phyloP scores from a whole-genome alignment of 176 grass and related monocot genomes.

The Microstegium vimineum region DNA sequence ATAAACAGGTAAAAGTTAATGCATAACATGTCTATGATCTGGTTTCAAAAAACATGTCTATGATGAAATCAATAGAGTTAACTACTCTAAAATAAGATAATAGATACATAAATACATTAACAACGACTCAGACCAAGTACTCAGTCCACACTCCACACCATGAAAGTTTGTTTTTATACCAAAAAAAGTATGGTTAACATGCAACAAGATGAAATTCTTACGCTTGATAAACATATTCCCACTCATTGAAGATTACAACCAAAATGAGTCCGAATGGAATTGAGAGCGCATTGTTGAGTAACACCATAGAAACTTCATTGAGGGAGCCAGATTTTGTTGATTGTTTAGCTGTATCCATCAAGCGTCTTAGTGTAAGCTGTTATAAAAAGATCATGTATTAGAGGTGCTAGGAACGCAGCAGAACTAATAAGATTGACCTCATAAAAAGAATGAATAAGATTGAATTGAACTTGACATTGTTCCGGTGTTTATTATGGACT shows the following conservation, averaged over 20 bases:
- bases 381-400: conserved; percentile 5
- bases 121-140: not conserved
- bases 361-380: conserved; percentile 57
- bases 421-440: not conserved
- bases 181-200: not conserved
- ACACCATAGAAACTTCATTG: conserved; percentile 90
- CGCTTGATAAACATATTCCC: conserved; percentile 75
- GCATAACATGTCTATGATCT: not conserved
- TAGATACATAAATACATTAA: not conserved
- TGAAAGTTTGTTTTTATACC: not conserved
- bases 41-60: not conserved
- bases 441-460: not conserved
- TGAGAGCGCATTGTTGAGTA: conserved; percentile 82
- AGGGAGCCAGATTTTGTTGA: conserved; percentile 77
- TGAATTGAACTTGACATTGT: not conserved
- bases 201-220: conserved; percentile 38
- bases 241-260: conserved; percentile 69
- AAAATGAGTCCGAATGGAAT: conserved; percentile 76
- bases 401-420: not conserved
- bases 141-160: not conserved
- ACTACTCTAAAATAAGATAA: not conserved
- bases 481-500: not conserved
- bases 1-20: not conserved
- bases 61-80: not conserved
- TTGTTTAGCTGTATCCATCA: conserved; percentile 86